These are phyloP conservation scores for Backusella psychrophila DNA, from an alignment of 192 early-diverging fungal species.

Conservation along the genomic window DNA sequence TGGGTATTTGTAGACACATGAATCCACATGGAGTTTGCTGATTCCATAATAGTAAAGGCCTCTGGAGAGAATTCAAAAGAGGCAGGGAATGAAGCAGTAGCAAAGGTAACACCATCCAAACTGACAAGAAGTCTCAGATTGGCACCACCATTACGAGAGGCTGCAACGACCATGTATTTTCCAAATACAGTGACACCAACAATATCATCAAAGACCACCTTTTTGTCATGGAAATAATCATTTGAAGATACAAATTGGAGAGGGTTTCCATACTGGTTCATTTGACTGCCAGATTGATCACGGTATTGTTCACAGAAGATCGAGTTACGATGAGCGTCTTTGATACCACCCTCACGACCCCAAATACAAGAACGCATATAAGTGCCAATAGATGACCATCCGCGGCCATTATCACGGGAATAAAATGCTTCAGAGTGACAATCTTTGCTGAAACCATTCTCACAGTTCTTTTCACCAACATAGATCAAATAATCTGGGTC, in stretches of 20 bases:
- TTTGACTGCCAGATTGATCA: constrained; percentile 58
- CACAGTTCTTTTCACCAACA: constrained; percentile 60
- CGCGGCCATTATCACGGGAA: constrained; percentile 66
- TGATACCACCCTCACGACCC: constrained; percentile 58
- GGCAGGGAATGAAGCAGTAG: constrained; percentile 76
- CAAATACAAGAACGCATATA: constrained; percentile 77
- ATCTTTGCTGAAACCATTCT: constrained; percentile 28
- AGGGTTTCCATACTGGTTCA: constrained; percentile 46
- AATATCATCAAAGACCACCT: constrained; percentile 65
- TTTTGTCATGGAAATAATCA: constrained; percentile 50
- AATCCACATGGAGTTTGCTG: constrained; percentile 60
- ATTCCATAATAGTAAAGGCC: constrained; percentile 75
- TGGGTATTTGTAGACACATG: constrained; percentile 60
- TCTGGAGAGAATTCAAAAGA: constrained; percentile 54
- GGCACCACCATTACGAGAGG: constrained; percentile 38
- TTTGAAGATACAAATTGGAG: constrained; percentile 64
- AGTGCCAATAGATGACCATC: constrained; percentile 62
- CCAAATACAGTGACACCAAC: constrained; percentile 78
- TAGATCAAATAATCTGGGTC: constrained; percentile 82
- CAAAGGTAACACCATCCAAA: constrained; percentile 67
- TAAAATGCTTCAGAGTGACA: constrained; percentile 79
- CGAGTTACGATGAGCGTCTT: constrained; percentile 45
- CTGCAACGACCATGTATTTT: constrained; percentile 78
- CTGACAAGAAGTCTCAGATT: constrained; percentile 65
- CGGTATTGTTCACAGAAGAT: constrained; percentile 78